Evolutionary conservation across 768 basidiomycete genomes (phyloP), one percentile per base, ranked within the genome.

Genomic region (Gloeopeniophorella convolvens): DNA sequence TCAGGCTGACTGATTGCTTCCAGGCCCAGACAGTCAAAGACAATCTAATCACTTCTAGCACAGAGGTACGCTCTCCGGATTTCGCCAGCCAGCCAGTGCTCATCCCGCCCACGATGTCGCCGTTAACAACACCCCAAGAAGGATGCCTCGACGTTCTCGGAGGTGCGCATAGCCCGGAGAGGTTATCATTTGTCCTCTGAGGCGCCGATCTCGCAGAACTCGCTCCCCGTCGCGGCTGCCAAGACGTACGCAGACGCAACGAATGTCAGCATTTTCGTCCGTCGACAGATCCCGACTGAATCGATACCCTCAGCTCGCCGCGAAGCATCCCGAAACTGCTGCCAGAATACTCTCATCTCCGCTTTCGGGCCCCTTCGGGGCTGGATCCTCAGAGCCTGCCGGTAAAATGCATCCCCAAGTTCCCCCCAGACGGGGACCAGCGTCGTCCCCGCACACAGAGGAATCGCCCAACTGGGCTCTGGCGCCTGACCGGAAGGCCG

Each of bases 21-120:
- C 34, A n/a, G 18, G 51, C 45, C 16, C 26, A 53, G 45, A 53
- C 27, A 11, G 18, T 34, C 37, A 53, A 53, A 47, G 16, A 42
- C 40, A 28, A 48, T 18, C 1, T 32, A n/a, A 31, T 5, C 26
- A 35, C 27, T 36, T 18, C 32, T 13, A 39, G 39, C 31, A 5
- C 18, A 27, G 31, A 54, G 46, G 41, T 53, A 37, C 40, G 16
- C 20, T 15, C 28, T 18, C 10, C 24, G 23, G n/a, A 18, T 34
- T 3, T 36, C 6, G 11, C 36, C 23, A 9, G 27, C 50, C 16
- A 21, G 21, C 21, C 23, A 20, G 34, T 18, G 27, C 33, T 54
- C 32, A 45, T 42, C 8, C 23, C 42, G 10, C 18, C 42, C 13
- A n/a, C 32, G 23, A 21, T 15, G 20, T 33, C 5, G 2, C 4